Evolutionary conservation across 208 protist species (phyloP).

Genomic region (Wallacemonas sp.): DNA sequence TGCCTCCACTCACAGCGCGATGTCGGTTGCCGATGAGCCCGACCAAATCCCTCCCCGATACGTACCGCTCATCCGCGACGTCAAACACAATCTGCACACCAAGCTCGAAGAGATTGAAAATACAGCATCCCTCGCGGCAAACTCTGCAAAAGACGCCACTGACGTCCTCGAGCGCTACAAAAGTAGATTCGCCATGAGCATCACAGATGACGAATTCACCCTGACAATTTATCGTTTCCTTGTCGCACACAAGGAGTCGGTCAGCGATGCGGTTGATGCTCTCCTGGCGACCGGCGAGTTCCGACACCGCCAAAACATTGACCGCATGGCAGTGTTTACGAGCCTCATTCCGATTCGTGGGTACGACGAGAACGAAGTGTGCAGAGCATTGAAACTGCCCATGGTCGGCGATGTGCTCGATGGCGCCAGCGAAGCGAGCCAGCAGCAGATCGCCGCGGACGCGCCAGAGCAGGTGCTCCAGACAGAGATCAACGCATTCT

Average conservation of each 20-base stretch:
- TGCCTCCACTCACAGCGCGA: too few species aligned
- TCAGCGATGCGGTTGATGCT: slow-evolving; percentile 31
- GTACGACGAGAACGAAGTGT: slow-evolving; percentile 51
- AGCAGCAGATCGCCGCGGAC: not conserved
- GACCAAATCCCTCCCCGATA: not conserved
- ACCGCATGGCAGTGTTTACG: slow-evolving; percentile 56
- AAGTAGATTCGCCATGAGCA: slow-evolving; percentile 29
- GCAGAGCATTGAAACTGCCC: slow-evolving; percentile 35
- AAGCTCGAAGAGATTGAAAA: slow-evolving; percentile 16
- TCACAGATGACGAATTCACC: slow-evolving; percentile 23
- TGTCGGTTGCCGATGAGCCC: not conserved
- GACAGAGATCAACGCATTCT: slow-evolving; percentile 6
- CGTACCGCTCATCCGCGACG: not conserved
- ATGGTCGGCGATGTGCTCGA: slow-evolving; percentile 15
- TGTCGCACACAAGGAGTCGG: slow-evolving; percentile 29
- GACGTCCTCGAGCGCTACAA: not conserved
- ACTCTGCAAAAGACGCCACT: not conserved
- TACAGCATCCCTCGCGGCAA: not conserved
- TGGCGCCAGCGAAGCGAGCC: not conserved
- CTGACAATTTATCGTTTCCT: slow-evolving; percentile 51
- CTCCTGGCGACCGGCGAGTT: slow-evolving; percentile 28
- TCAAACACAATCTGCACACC: not conserved
- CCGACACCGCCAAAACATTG: slow-evolving; percentile 47
- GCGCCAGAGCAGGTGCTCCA: not conserved
- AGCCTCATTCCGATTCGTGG: slow-evolving; percentile 56